phyloP scores from a whole-genome alignment of 2,329 filamentous ascomycete species.

The Tolypocladium endophyticum region DNA sequence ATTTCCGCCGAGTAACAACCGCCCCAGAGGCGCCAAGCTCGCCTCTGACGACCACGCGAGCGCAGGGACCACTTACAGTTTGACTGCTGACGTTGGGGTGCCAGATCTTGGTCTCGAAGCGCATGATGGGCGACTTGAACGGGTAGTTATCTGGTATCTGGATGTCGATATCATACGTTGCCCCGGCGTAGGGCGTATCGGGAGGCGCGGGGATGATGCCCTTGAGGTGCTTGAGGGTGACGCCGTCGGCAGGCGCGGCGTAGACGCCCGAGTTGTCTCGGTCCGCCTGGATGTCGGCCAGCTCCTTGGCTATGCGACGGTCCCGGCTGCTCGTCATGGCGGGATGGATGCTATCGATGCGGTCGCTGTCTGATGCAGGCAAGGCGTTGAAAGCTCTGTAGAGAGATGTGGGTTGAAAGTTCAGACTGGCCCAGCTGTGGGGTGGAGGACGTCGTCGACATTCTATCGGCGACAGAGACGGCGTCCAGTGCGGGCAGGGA shows the following conservation, averaged over 20 bases:
- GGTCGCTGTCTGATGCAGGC: background rate
- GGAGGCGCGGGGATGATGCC: slow-evolving; percentile 80
- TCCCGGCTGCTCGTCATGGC: slow-evolving; percentile 41
- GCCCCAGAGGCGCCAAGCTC: background rate
- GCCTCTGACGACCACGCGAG: background rate
- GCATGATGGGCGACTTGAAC: slow-evolving; percentile 85
- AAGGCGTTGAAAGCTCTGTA: background rate
- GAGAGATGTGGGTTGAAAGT: background rate
- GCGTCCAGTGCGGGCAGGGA: background rate
- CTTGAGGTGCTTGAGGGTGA: slow-evolving; percentile 70
- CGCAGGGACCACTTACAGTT: slow-evolving; percentile 50
- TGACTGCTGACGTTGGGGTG: slow-evolving; percentile 94
- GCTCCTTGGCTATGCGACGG: slow-evolving; percentile 62
- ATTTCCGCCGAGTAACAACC: background rate
- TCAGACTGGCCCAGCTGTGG: background rate
- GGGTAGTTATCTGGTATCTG: slow-evolving; percentile 82
- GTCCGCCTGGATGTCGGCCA: slow-evolving; percentile 66
- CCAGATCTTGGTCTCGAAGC: slow-evolving; percentile 89
- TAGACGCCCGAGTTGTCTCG: slow-evolving; percentile 61
- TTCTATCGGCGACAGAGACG: background rate
- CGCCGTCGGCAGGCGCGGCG: slow-evolving; percentile 52
- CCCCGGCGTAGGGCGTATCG: slow-evolving; percentile 87
- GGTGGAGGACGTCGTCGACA: background rate
- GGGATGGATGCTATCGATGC: background rate
- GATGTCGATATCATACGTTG: slow-evolving; percentile 74